phyloP scores from a whole-genome alignment of 106 monocot species.

The Dendrobium catenatum region DNA sequence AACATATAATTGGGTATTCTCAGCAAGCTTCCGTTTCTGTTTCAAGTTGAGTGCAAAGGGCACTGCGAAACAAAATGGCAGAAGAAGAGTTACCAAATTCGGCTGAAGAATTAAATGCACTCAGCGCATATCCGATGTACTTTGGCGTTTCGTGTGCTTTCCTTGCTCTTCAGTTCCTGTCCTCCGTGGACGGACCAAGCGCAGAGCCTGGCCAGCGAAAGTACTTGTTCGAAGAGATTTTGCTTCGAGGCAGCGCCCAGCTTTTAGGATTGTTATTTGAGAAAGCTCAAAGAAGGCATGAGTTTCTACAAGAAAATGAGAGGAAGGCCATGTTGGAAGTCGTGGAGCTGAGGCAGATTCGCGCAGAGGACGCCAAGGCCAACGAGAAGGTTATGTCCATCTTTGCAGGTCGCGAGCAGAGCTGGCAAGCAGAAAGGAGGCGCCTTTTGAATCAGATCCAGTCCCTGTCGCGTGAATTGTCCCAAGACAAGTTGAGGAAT shows the following conservation, averaged over 20 bases:
- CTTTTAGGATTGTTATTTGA: slow-evolving; percentile 41
- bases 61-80: not conserved
- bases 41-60: not conserved
- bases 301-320: slow-evolving; percentile 24
- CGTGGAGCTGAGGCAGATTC: slow-evolving; percentile 33
- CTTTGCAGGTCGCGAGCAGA: slow-evolving; percentile 75
- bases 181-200: slow-evolving; percentile 1
- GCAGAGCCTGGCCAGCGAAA: slow-evolving; percentile 12
- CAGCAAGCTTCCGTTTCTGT: not conserved
- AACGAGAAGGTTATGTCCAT: slow-evolving; percentile 87
- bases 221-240: not conserved
- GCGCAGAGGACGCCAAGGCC: slow-evolving; percentile 76
- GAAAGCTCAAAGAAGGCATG: slow-evolving; percentile 13
- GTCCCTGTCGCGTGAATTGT: slow-evolving; percentile 33
- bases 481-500: slow-evolving; percentile 9
- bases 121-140: slow-evolving; percentile 2
- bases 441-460: slow-evolving; percentile 51
- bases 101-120: not conserved
- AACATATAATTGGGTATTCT: not conserved
- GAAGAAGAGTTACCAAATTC: not conserved
- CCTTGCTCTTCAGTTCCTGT: slow-evolving; percentile 17
- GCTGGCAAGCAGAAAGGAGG: slow-evolving; percentile 72
- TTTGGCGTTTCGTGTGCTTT: slow-evolving; percentile 29
- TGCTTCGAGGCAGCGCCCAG: slow-evolving; percentile 34
- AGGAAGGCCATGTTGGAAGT: slow-evolving; percentile 27